Evolutionary conservation across 2,329 filamentous ascomycete genomes (phyloP).

Genomic region (Neoascochyta sp.): DNA sequence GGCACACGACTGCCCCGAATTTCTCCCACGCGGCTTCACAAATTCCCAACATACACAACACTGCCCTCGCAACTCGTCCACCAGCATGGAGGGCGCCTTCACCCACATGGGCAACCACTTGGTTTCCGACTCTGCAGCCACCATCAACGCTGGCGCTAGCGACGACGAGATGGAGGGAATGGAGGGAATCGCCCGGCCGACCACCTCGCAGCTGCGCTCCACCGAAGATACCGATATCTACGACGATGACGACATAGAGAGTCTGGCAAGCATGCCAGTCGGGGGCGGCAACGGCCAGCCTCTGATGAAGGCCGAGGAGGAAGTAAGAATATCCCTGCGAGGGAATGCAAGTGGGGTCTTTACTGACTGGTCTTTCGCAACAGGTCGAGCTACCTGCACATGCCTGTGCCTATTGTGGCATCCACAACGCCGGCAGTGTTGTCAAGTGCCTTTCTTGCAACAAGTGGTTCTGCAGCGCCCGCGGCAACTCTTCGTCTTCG

Average conservation of each 20-base stretch:
- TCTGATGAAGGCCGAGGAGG: slow-evolving; percentile 62
- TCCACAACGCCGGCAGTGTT: slow-evolving; percentile 90
- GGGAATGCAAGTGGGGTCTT: not conserved
- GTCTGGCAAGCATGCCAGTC: slow-evolving; percentile 74
- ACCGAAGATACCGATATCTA: slow-evolving; percentile 91
- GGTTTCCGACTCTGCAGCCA: slow-evolving; percentile 76
- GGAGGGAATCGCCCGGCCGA: slow-evolving; percentile 54
- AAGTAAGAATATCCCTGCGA: slow-evolving; percentile 35
- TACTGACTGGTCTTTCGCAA: slow-evolving; percentile 4
- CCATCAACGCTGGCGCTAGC: slow-evolving; percentile 83
- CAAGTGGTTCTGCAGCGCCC: slow-evolving; percentile 99
- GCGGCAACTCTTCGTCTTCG: slow-evolving; percentile 92
- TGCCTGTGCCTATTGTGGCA: slow-evolving; percentile 93
- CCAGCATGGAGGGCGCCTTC: slow-evolving; percentile 77
- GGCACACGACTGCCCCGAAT: slow-evolving; percentile 7
- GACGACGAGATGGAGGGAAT: slow-evolving; percentile 85
- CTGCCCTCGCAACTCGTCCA: slow-evolving; percentile 7
- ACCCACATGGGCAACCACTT: slow-evolving; percentile 84
- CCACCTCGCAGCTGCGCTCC: slow-evolving; percentile 57
- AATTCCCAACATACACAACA: slow-evolving; percentile 8
- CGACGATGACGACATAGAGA: slow-evolving; percentile 72
- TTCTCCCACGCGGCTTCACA: slow-evolving; percentile 7
- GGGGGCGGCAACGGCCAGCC: slow-evolving; percentile 65
- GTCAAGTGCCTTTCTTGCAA: slow-evolving; percentile 94
- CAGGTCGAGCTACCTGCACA: slow-evolving; percentile 74